Evolutionary conservation across 2,329 filamentous ascomycete genomes (phyloP), one percentile per base, ranked within the genome.

Genomic region (Colletotrichum lentis): DNA sequence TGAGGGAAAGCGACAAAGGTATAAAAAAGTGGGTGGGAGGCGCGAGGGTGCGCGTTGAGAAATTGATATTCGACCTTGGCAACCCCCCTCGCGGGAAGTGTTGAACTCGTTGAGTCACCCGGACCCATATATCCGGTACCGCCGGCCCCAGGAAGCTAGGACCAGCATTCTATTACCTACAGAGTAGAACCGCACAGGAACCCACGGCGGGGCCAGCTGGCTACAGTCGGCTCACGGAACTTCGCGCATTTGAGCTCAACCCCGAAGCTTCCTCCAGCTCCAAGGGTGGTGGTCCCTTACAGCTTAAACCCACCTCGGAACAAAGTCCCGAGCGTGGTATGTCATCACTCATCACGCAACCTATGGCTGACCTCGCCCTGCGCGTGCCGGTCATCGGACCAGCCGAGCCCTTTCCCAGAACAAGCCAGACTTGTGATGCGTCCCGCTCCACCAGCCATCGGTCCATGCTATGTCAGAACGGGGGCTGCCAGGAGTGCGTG

Each of bases 191-290:
- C n/a, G n/a, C n/a, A n/a, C n/a, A n/a, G n/a, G n/a, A n/a, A 50
- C n/a, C 52, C 44, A 22, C 16, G 22, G 64, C 64, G 64, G 64
- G 64, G 50, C 44, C 43, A 24, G 27, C 50, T 69, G 66, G 62
- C 62, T 69, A 66, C 50, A 69, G 55, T 69, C 62, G 62, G 62
- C 62, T 61, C 37, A 59, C 22, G n/a, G 65, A 55, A 50, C 88
- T 97, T 47, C 56, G 56, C 44, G 44, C 56, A 59, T 97, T 97
- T 80, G 89, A 88, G 59, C 97, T 91, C 80, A 86, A 89, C 69
- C 80, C 85, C 0, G 79, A 82, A 12, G 88, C 89, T 52, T 52
- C 27, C 27, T 50, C 18, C 27, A 18, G 47, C 49, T 0, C 87
- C 27, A 59, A 31, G 16, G 47, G 24, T 35, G 47, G 24, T 35